Evolutionary conservation across 805 yeast species (phyloP).

Genomic region (Schizosaccharomyces lindneri): DNA sequence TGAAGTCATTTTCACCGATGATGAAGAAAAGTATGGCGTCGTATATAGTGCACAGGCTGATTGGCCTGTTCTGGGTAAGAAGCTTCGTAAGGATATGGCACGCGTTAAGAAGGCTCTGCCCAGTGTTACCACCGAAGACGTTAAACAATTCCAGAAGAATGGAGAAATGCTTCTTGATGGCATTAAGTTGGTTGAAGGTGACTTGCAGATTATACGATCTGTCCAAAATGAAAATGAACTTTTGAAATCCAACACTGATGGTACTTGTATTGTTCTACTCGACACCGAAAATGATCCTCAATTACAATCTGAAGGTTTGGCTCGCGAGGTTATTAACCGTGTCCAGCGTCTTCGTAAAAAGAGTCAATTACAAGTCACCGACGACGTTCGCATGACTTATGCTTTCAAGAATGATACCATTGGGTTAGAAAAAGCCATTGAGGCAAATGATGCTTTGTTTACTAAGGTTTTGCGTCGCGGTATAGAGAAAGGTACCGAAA

Average conservation of each 20-base stretch:
- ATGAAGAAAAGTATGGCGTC: constrained; percentile 78
- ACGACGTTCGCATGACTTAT: constrained; percentile 76
- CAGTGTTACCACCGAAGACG: constrained; percentile 51
- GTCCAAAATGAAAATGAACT: constrained; percentile 35
- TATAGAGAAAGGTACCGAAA: constrained; percentile 21
- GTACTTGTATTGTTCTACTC: constrained; percentile 68
- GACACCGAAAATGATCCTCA: constrained; percentile 76
- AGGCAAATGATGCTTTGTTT: constrained; percentile 40
- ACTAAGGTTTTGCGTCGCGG: constrained; percentile 54
- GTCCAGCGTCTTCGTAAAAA: constrained; percentile 93
- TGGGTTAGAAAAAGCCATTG: constrained; percentile 34
- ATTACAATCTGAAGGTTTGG: constrained; percentile 76
- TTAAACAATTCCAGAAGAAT: constrained; percentile 41
- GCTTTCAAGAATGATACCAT: constrained; percentile 37
- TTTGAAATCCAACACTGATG: constrained; percentile 66
- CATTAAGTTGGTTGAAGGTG: constrained; percentile 65
- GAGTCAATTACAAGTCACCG: constrained; percentile 82
- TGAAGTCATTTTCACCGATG: constrained; percentile 63
- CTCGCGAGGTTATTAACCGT: constrained; percentile 90
- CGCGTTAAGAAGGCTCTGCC: constrained; percentile 89
- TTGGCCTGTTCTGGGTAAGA: constrained; percentile 97
- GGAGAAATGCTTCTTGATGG: constrained; percentile 75
- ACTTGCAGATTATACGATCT: constrained; percentile 72
- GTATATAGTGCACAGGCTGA: constrained; percentile 88
- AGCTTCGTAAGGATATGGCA: constrained; percentile 79